Evolutionary conservation across 495 filamentous ascomycete species (phyloP), one percentile per base, ranked within the genome.

Genomic region (Talaromyces trachyspermus): DNA sequence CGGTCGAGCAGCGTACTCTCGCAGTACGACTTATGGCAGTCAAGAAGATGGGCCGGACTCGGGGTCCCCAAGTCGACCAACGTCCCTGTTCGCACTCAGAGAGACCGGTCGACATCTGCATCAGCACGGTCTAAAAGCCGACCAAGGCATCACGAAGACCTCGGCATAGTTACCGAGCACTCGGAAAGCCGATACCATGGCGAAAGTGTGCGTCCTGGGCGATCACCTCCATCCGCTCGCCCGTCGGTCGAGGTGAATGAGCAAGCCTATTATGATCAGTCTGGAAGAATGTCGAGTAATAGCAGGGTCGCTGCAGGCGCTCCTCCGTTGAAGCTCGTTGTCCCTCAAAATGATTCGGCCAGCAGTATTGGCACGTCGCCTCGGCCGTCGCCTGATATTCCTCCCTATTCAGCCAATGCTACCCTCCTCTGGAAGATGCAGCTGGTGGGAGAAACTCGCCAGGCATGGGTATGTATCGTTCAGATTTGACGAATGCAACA

Each of bases 61-160:
- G 11, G 68, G 64, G 48, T 61, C 56, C n/a, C n/a, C n/a, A 14
- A 71, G 67, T 55, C 69, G 68, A 23, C 58, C 51, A 9, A 50
- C 58, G 7, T 70, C 70, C 70, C 70, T 9, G 56, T 62, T 42
- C 53, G 59, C 7, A 56, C 67, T 3, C 75, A 74, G 23, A 64
- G 80, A 23, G 78, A 81, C 40, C 73, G 81, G 19, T 84, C 81
- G 35, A 75, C 70, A 42, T 85, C 83, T 0, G 70, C 76, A 3
- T 76, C 75, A 30, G 68, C 66, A 26, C 73, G 75, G 10, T 78
- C 79, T 2, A 74, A 74, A 50, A 79, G 70, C 49, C 75, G 78
- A 15, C 76, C 75, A 37, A 60, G 65, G 15, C 61, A 68, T n/a
- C 65, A 66, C 3, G 69, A 80, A 22, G 73, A 79, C 42, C 52